Evolutionary conservation across 495 filamentous ascomycete species (phyloP).

Genomic region (Rhypophila decipiens): DNA sequence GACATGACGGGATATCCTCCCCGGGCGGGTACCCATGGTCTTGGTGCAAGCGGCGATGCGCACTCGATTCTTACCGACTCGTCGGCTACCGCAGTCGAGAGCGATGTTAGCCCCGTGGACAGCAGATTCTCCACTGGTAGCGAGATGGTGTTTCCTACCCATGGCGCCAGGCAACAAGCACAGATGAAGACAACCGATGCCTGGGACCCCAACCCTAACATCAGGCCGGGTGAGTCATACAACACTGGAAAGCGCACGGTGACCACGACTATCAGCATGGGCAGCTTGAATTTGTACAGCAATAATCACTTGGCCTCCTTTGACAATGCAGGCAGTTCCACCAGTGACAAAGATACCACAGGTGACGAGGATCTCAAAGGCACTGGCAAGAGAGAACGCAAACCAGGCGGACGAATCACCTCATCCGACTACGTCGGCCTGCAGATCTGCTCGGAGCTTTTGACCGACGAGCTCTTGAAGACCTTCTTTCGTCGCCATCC

Average conservation of each 20-base stretch:
- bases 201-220: no score
- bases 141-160: not conserved
- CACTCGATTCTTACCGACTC: not conserved
- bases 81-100: conserved; percentile 4
- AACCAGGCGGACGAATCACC: not conserved
- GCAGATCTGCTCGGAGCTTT: conserved; percentile 14
- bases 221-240: no score
- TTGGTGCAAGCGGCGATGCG: no score
- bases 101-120: not conserved
- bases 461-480: conserved; percentile 15
- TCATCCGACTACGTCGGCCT: conserved; percentile 11
- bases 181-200: no score
- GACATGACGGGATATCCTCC: not conserved
- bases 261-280: not conserved
- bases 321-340: no score
- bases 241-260: not conserved
- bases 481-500: conserved; percentile 4
- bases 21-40: no score
- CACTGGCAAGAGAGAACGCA: not conserved
- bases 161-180: no score
- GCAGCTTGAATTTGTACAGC: not conserved
- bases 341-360: no score
- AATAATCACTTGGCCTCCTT: no score
- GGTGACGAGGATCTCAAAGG: no score
- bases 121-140: not conserved